A percentile compares a stretch with the other conserved stretches of the same genome.
Evolutionary conservation across 106 monocot species (phyloP).

Genomic region (Platanthera guangdongensis): DNA sequence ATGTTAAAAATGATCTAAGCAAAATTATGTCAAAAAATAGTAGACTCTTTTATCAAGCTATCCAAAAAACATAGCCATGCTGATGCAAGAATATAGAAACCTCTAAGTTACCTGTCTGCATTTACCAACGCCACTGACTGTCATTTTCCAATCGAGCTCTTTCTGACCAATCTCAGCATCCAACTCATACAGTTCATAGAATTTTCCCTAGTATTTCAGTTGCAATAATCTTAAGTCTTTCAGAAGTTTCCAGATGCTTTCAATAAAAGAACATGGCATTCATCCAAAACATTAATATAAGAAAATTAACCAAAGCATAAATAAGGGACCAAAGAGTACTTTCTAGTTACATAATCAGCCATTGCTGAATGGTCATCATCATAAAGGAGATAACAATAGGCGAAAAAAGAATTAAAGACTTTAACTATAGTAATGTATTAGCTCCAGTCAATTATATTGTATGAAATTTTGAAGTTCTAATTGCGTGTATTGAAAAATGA

Average conservation of each 20-base stretch:
- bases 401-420: background rate
- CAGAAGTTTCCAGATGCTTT: background rate
- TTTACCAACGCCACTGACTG: constrained; percentile 88
- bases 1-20: background rate
- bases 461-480: background rate
- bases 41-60: background rate
- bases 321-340: background rate
- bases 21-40: background rate
- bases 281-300: background rate
- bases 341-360: background rate
- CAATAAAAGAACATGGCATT: background rate
- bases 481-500: background rate
- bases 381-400: background rate
- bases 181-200: constrained; percentile 92
- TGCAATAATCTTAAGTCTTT: background rate
- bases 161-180: constrained; percentile 97
- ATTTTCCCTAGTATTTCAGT: constrained; percentile 59
- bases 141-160: constrained; percentile 99
- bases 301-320: background rate
- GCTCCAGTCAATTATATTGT: no score
- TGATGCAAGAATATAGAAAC: background rate
- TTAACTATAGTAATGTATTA: background rate
- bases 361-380: background rate
- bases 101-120: constrained; percentile 72
- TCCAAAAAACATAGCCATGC: background rate